Percentiles rank a stretch among this genome's conserved stretches.
Evolutionary conservation across 495 filamentous ascomycete genomes (phyloP).

Genomic region (Trichoderma asperelloides): DNA sequence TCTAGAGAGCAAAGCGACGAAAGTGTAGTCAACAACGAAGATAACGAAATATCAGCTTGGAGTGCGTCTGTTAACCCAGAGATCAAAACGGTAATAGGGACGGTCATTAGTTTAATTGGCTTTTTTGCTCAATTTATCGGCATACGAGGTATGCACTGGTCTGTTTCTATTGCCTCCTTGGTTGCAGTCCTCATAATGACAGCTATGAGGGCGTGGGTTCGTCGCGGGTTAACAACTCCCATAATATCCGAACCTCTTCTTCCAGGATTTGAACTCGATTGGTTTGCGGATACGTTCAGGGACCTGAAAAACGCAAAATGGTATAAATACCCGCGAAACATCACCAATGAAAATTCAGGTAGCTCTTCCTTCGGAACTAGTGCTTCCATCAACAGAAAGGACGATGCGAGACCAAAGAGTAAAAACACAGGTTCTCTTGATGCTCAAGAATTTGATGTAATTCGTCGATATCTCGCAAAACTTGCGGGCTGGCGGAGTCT

Average conservation of each 20-base stretch:
- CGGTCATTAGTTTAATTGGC: slow-evolving; percentile 30
- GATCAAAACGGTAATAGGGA: slow-evolving; percentile 16
- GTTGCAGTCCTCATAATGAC: slow-evolving; percentile 40
- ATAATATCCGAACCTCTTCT: slow-evolving; percentile 25
- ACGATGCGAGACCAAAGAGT: not conserved
- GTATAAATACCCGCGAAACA: too few species aligned
- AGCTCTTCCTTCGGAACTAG: not conserved
- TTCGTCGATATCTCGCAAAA: slow-evolving; percentile 10
- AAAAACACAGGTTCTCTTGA: not conserved
- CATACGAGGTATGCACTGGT: slow-evolving; percentile 39
- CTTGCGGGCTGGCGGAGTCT: slow-evolving; percentile 10
- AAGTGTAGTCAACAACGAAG: too few species aligned
- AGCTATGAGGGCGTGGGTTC: slow-evolving; percentile 34
- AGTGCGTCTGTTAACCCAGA: too few species aligned
- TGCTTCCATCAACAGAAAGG: not conserved
- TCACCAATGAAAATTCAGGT: too few species aligned
- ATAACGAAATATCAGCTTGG: too few species aligned
- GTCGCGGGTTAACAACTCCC: slow-evolving; percentile 31
- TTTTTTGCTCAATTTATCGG: slow-evolving; percentile 45
- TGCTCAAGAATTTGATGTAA: slow-evolving; percentile 4
- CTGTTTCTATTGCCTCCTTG: slow-evolving; percentile 38
- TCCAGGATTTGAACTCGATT: slow-evolving; percentile 35
- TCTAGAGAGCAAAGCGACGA: too few species aligned
- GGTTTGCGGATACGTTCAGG: slow-evolving; percentile 24
- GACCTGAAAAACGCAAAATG: not conserved